These are phyloP conservation scores for Teratosphaeria pseudoeucalypti DNA, from an alignment of 2,329 filamentous ascomycete genomes.

Conservation along the genomic window DNA sequence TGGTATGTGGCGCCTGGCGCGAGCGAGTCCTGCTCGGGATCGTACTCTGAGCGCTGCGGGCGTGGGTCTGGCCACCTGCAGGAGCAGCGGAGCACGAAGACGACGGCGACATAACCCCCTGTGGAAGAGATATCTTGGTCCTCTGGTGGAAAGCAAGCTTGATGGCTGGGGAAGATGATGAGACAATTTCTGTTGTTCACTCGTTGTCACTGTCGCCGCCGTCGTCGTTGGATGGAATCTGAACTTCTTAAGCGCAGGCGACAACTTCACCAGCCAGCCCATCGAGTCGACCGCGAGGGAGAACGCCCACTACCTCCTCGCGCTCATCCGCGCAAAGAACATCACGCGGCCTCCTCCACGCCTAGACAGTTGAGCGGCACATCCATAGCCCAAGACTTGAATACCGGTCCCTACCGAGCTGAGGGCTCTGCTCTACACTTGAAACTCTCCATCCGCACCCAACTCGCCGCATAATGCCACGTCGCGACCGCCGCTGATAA, in stretches of 20 bases:
- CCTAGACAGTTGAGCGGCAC: slow-evolving; percentile 28
- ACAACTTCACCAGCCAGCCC: slow-evolving; percentile 52
- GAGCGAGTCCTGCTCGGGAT: not conserved
- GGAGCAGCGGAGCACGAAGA: not conserved
- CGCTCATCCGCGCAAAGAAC: slow-evolving; percentile 57
- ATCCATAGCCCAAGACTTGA: slow-evolving; percentile 43
- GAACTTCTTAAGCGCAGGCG: slow-evolving; percentile 35
- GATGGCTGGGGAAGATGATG: not conserved
- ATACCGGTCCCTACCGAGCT: slow-evolving; percentile 49
- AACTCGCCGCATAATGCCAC: slow-evolving; percentile 42
- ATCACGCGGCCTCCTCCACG: slow-evolving; percentile 43
- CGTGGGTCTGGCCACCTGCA: not conserved
- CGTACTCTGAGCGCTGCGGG: too few species aligned
- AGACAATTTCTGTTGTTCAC: too few species aligned
- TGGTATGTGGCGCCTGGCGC: not conserved
- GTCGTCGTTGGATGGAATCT: not conserved
- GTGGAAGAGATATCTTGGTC: not conserved
- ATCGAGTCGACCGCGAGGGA: slow-evolving; percentile 50
- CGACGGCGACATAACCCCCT: not conserved
- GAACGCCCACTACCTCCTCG: slow-evolving; percentile 55
- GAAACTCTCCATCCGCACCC: slow-evolving; percentile 15
- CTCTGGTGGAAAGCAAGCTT: too few species aligned
- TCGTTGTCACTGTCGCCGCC: not conserved
- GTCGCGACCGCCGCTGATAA: slow-evolving; percentile 61
- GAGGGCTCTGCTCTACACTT: slow-evolving; percentile 47